phyloP scores from a whole-genome alignment of 345 rosid species.

The Turritis glabra region DNA sequence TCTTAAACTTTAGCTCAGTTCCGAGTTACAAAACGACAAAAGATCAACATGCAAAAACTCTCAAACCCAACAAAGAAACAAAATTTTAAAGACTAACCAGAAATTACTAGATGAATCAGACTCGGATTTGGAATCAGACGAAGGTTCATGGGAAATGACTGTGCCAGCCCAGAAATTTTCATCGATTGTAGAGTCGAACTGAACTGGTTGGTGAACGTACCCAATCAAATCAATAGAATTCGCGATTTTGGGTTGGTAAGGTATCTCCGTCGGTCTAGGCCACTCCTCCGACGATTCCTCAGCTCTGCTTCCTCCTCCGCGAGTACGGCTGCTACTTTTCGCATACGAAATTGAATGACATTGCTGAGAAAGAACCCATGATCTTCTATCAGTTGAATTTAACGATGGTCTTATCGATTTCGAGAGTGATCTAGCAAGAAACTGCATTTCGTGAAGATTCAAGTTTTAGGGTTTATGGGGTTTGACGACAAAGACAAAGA shows the following conservation, averaged over 20 bases:
- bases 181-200: constrained; percentile 44
- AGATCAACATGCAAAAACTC: not conserved
- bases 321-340: not conserved
- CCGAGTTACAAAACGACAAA: not conserved
- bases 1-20: not conserved
- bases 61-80: not conserved
- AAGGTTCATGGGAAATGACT: constrained; percentile 42
- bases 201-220: constrained; percentile 46
- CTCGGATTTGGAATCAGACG: constrained; percentile 32
- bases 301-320: constrained; percentile 9
- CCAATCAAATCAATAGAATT: constrained; percentile 59
- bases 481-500: not conserved
- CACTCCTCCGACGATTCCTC: constrained; percentile 20
- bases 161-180: constrained; percentile 63
- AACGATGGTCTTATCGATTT: constrained; percentile 24
- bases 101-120: constrained; percentile 23
- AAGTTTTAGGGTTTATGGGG: constrained; percentile 27
- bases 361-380: constrained; percentile 30
- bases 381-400: not conserved
- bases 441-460: constrained; percentile 24
- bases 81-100: constrained; percentile 19
- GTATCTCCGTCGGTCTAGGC: constrained; percentile 58
- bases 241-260: constrained; percentile 65
- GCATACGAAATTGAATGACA: not conserved
- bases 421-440: constrained; percentile 25